These are phyloP conservation scores for Tremella fuciformis DNA, from an alignment of 768 basidiomycete species.

Conservation along the genomic window DNA sequence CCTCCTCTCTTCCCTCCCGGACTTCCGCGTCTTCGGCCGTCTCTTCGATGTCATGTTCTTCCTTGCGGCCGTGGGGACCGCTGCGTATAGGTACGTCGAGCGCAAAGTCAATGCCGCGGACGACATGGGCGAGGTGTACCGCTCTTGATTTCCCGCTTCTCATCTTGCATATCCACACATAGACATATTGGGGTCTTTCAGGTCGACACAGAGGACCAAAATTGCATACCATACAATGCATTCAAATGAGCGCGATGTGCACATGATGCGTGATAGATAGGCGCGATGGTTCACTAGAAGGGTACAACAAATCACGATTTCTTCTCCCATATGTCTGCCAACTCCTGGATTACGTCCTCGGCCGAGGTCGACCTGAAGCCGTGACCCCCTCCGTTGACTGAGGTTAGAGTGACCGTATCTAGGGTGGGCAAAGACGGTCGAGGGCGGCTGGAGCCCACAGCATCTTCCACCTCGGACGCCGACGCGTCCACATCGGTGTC, in stretches of 20 bases:
- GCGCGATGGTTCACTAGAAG: too few species aligned
- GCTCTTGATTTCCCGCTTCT: not conserved
- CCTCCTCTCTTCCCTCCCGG: conserved; percentile 45
- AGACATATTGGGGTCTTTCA: conserved; percentile 1
- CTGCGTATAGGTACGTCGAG: conserved; percentile 37
- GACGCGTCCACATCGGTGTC: conserved; percentile 27
- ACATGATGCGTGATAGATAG: too few species aligned
- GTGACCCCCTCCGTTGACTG: not conserved
- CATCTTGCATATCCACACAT: not conserved
- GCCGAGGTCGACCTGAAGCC: not conserved
- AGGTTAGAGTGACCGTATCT: too few species aligned
- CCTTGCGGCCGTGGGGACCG: conserved; percentile 32
- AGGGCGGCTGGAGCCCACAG: conserved; percentile 1
- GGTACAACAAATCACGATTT: not conserved
- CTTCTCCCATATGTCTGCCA: conserved; percentile 6
- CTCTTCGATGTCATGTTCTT: conserved; percentile 48
- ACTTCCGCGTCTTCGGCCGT: conserved; percentile 49
- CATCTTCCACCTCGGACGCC: conserved; percentile 35
- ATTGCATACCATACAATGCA: too few species aligned
- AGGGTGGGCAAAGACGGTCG: too few species aligned
- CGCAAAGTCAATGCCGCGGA: conserved; percentile 43
- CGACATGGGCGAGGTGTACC: conserved; percentile 36
- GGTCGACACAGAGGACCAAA: not conserved
- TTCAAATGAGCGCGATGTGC: too few species aligned
- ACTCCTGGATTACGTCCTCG: not conserved